These are phyloP conservation scores for Fusarium sp. DNA, from an alignment of 2,329 filamentous ascomycete genomes.

Conservation along the genomic window DNA sequence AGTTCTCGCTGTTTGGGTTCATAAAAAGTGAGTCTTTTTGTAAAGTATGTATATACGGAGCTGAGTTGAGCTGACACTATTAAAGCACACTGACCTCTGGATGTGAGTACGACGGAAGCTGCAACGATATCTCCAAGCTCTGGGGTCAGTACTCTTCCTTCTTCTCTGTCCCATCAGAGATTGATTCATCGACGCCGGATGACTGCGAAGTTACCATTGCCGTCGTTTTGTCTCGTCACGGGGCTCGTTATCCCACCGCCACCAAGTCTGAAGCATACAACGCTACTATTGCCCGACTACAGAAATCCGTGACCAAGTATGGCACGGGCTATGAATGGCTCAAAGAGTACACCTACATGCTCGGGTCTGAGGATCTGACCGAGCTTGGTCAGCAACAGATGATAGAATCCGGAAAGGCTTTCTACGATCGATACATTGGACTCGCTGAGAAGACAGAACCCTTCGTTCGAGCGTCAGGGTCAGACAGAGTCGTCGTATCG, in stretches of 20 bases:
- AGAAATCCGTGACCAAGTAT: conserved; percentile 68
- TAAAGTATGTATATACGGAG: not conserved
- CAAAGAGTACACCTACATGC: conserved; percentile 75
- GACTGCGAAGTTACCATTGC: conserved; percentile 84
- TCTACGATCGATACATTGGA: conserved; percentile 77
- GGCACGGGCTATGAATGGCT: conserved; percentile 77
- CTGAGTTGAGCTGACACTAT: not conserved
- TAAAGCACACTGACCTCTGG: conserved; percentile 29
- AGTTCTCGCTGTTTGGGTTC: conserved; percentile 39
- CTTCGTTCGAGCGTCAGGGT: conserved; percentile 79
- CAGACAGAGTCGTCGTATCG: conserved; percentile 79
- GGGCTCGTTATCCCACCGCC: conserved; percentile 82
- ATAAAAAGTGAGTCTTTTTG: conserved; percentile 33
- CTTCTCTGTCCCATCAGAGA: conserved; percentile 78
- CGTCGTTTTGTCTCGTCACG: conserved; percentile 86
- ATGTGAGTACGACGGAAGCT: conserved; percentile 55
- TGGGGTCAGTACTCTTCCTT: conserved; percentile 94
- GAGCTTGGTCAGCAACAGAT: conserved; percentile 75
- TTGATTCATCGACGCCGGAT: conserved; percentile 70
- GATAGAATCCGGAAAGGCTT: conserved; percentile 80
- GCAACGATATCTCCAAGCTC: conserved; percentile 69
- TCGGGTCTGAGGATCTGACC: conserved; percentile 79
- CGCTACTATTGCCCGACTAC: conserved; percentile 74
- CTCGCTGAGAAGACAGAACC: conserved; percentile 71
- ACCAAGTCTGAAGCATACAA: conserved; percentile 75